phyloP scores from a whole-genome alignment of 2,329 filamentous ascomycete genomes.

The Hymenotorrendiella dingleyae region DNA sequence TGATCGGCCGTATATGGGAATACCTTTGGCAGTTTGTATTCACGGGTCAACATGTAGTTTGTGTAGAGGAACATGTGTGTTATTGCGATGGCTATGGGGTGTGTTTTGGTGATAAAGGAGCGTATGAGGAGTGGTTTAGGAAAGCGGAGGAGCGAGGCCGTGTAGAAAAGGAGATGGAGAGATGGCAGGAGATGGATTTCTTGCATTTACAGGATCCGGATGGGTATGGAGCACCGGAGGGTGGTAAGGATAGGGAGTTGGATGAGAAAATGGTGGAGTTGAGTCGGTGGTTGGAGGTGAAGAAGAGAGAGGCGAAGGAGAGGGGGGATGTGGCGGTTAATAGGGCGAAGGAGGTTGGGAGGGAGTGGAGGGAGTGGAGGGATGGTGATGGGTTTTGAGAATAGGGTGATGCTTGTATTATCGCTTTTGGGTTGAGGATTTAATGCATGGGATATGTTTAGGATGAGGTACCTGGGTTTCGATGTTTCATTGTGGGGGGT shows the following conservation, averaged over 20 bases:
- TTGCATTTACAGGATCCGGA: no score
- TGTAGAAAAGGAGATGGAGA: constrained; percentile 11
- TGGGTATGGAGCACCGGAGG: not conserved
- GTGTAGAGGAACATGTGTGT: constrained; percentile 24
- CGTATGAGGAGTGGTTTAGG: constrained; percentile 16
- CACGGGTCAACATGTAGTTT: constrained; percentile 39
- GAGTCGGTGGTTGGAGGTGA: constrained; percentile 10
- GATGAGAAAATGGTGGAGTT: constrained; percentile 11
- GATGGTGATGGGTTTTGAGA: constrained; percentile 20
- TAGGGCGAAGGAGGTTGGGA: constrained; percentile 18
- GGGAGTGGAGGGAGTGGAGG: constrained; percentile 19
- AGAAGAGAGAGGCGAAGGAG: constrained; percentile 10
- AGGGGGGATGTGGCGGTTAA: constrained; percentile 14
- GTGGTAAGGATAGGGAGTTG: constrained; percentile 3
- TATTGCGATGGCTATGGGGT: constrained; percentile 30
- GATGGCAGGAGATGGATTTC: constrained; percentile 4
- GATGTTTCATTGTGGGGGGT: not conserved
- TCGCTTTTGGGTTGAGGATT: not conserved
- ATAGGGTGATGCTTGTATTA: no score
- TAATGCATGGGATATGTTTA: not conserved
- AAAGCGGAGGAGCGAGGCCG: constrained; percentile 2
- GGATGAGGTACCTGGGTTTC: not conserved
- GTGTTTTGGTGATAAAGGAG: constrained; percentile 26
- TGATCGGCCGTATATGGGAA: constrained; percentile 56
- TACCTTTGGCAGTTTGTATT: constrained; percentile 63